A percentile compares a stretch with the other conserved stretches of the same genome.
phyloP scores from a whole-genome alignment of 2,329 filamentous ascomycete genomes.

The Trichocomaceae sp. region DNA sequence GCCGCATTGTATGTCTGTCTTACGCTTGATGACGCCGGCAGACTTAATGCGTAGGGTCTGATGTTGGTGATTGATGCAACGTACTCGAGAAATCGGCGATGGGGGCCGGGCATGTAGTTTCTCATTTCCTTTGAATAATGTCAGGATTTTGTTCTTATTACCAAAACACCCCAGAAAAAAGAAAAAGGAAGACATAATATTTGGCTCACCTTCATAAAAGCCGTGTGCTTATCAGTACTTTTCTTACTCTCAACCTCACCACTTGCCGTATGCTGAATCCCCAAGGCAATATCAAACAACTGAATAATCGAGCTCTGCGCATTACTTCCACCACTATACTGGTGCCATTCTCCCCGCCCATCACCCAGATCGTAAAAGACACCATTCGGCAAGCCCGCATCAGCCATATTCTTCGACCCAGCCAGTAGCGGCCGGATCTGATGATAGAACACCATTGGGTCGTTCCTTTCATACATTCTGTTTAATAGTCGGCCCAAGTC shows the following conservation, averaged over 20 bases:
- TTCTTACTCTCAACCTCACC: conserved; percentile 25
- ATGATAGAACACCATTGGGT: conserved; percentile 47
- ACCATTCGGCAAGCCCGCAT: conserved; percentile 45
- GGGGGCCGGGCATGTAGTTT: conserved; percentile 49
- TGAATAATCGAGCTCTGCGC: conserved; percentile 51
- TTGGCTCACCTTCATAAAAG: conserved; percentile 24
- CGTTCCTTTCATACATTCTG: conserved; percentile 47
- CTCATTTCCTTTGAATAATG: conserved; percentile 44
- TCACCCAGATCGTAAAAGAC: conserved; percentile 49
- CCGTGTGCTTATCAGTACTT: conserved; percentile 19
- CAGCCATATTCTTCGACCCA: conserved; percentile 49
- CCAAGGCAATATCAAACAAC: conserved; percentile 48
- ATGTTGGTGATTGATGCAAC: conserved; percentile 42
- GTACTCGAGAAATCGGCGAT: conserved; percentile 45
- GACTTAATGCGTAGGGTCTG: conserved; percentile 37
- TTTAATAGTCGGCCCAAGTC: conserved; percentile 40
- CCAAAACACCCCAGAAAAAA: too few relatives aligned
- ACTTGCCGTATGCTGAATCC: conserved; percentile 42
- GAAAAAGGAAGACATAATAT: not conserved
- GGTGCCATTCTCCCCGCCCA: conserved; percentile 44
- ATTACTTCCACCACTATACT: conserved; percentile 50
- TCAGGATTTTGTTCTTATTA: not conserved
- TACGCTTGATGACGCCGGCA: conserved; percentile 29
- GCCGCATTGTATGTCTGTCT: conserved; percentile 42
- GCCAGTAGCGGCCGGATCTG: conserved; percentile 47